Evolutionary conservation across 2,329 filamentous ascomycete species (phyloP).

Genomic region (Trichoderma semiorbis): DNA sequence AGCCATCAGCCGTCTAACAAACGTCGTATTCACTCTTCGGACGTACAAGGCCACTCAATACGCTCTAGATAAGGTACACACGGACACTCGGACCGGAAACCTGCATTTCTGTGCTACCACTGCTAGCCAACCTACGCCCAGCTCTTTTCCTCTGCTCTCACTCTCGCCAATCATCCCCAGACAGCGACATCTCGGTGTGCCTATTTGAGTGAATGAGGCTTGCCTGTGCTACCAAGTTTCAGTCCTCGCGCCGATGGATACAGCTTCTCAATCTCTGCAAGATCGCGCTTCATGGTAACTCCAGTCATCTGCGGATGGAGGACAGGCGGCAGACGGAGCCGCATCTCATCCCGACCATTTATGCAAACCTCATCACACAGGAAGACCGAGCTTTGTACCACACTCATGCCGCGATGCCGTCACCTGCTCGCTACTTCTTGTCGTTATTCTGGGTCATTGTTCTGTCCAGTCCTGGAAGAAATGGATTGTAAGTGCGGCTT

Average conservation of each 20-base stretch:
- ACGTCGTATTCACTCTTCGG: neutral
- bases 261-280: slow-evolving; percentile 4
- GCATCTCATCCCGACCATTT: neutral
- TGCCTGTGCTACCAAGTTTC: neutral
- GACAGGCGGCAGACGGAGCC: neutral
- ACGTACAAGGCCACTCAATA: neutral
- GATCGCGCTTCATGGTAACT: neutral
- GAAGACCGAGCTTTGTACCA: neutral
- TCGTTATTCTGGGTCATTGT: neutral
- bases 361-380: neutral
- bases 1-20: neutral
- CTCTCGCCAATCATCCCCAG: neutral
- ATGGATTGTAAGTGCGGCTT: neutral
- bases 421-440: neutral
- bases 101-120: neutral
- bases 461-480: neutral
- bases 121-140: neutral
- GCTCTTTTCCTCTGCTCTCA: neutral
- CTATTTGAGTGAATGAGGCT: neutral
- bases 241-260: neutral
- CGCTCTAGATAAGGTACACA: neutral
- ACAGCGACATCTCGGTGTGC: neutral
- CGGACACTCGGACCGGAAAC: neutral
- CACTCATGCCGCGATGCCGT: neutral
- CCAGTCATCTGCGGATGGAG: neutral